Evolutionary conservation across 2,329 filamentous ascomycete genomes (phyloP).

Genomic region (Trichoderma aggressivum): DNA sequence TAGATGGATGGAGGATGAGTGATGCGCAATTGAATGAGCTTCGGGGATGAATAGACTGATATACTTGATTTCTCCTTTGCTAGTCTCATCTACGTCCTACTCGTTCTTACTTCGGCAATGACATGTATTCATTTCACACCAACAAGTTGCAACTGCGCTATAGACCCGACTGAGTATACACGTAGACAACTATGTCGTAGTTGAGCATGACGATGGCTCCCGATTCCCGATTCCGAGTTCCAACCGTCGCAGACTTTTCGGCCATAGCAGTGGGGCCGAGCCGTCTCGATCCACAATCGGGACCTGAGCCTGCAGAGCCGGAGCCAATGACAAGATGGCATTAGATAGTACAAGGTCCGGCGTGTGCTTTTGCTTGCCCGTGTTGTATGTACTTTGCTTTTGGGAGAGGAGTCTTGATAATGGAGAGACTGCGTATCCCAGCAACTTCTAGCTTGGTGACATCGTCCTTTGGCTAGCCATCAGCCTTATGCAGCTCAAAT

Average conservation of each 20-base stretch:
- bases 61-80: not conserved
- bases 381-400: not conserved
- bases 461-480: not conserved
- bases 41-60: not conserved
- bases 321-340: not conserved
- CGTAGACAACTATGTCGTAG: not conserved
- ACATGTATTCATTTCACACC: not conserved
- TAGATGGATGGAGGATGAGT: not conserved
- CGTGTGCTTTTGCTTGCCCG: not conserved
- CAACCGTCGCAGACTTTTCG: not conserved
- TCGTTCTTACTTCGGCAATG: not conserved
- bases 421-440: not conserved
- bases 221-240: conserved; percentile 9
- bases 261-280: not conserved
- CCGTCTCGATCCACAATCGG: not conserved
- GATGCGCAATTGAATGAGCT: not conserved
- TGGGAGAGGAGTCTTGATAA: not conserved
- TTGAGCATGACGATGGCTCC: not conserved
- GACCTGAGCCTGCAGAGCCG: not conserved
- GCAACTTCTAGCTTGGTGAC: not conserved
- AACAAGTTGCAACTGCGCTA: not conserved
- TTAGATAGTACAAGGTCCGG: not conserved
- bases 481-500: not conserved
- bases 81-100: not conserved
- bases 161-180: not conserved